These are phyloP conservation scores for Calamus simplicifolius DNA, from an alignment of 176 grass and related monocot genomes.

Conservation along the genomic window DNA sequence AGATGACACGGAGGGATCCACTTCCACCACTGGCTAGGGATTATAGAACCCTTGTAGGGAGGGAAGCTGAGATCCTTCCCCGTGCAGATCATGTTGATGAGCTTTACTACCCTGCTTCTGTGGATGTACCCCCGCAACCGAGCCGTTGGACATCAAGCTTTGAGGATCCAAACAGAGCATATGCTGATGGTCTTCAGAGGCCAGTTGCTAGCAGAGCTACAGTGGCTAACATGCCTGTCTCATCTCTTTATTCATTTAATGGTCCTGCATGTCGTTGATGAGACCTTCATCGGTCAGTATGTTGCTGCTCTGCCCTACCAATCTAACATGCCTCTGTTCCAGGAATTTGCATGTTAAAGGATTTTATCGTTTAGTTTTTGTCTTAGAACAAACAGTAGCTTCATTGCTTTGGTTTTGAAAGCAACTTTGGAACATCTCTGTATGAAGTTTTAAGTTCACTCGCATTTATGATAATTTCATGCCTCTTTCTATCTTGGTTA, in stretches of 20 bases:
- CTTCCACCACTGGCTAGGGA: constrained; percentile 25
- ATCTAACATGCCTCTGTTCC: too few species aligned
- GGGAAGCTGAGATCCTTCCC: constrained; percentile 16
- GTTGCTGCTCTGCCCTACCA: too few species aligned
- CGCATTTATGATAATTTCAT: too few species aligned
- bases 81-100: constrained; percentile 17
- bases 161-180: constrained; percentile 22
- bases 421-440: too few species aligned
- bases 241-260: constrained; percentile 30
- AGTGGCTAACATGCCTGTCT: constrained; percentile 23
- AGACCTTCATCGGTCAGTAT: too few species aligned
- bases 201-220: constrained; percentile 18
- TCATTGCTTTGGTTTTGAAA: too few species aligned
- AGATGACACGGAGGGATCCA: constrained; percentile 11
- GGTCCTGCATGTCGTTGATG: constrained; percentile 40
- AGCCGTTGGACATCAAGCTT: constrained; percentile 10
- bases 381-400: too few species aligned
- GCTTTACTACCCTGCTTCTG: constrained; percentile 11
- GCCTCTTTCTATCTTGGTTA: too few species aligned
- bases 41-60: neutral
- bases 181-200: constrained; percentile 25
- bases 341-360: too few species aligned
- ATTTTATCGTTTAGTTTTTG: too few species aligned
- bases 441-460: too few species aligned
- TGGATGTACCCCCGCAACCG: constrained; percentile 11